Conservation (phyloP, 208 protist genomes). For the Crithidia mellificae region DNA sequence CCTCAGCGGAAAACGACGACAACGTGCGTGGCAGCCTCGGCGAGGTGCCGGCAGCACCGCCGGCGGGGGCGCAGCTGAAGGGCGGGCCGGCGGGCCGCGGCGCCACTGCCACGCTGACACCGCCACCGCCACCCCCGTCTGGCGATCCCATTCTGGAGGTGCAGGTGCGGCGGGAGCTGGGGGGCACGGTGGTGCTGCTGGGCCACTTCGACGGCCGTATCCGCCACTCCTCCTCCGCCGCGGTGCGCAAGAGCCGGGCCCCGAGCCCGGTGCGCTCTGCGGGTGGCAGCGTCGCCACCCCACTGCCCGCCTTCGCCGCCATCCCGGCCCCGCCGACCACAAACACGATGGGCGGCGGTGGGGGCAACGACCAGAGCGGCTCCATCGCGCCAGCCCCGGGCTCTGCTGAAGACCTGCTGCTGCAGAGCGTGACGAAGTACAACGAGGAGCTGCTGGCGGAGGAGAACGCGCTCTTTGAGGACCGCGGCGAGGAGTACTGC, state of each 20-base stretch:
- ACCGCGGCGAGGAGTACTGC: constrained; percentile 34
- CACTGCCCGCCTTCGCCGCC: neutral
- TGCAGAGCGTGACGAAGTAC: constrained; percentile 19
- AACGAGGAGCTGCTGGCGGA: constrained; percentile 21
- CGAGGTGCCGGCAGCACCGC: too few relatives aligned
- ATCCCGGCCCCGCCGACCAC: neutral
- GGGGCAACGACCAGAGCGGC: neutral
- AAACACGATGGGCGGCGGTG: constrained; percentile 1
- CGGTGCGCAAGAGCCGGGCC: constrained; percentile 17
- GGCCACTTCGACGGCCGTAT: constrained; percentile 38
- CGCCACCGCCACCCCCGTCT: neutral
- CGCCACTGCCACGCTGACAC: neutral
- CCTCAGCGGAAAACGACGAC: neutral
- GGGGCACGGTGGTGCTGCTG: constrained; percentile 52
- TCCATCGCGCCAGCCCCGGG: neutral
- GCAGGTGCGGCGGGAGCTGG: constrained; percentile 53
- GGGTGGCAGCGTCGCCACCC: constrained; percentile 9
- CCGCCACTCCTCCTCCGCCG: constrained; percentile 16
- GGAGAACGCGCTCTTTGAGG: constrained; percentile 33
- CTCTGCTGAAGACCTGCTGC: constrained; percentile 11
- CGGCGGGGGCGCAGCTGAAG: too few relatives aligned
- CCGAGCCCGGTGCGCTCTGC: constrained; percentile 13
- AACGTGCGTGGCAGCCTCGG: constrained; percentile 1
- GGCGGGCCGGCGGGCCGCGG: too few relatives aligned
- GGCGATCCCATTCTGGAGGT: constrained; percentile 32